Base-by-base conservation (phyloP, 768 basidiomycete species). In the Tricholoma furcatifolium region DNA sequence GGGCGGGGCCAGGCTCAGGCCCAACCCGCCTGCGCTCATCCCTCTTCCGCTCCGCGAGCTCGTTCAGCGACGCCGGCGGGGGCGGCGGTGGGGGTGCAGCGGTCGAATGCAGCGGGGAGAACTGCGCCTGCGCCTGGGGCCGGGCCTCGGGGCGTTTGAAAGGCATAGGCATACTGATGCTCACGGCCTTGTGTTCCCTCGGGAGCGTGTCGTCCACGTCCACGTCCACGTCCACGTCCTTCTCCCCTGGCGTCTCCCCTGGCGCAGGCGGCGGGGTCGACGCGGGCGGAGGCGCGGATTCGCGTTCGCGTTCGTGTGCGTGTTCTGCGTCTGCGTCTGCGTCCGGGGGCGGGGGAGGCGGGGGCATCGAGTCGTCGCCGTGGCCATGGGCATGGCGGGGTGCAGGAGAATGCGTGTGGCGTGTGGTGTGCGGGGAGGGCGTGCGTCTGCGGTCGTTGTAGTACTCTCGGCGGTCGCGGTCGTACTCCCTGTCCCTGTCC, bases 121-220 rank as follows among this genome's bases (percentile, higher is more conserved):
- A 82, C 57, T 73, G 78, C 3, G 62, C 57, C 57, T 69, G n/a
- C n/a, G n/a, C n/a, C n/a, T n/a, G n/a, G n/a, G n/a, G n/a, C n/a
- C n/a, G n/a, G n/a, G n/a, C n/a, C n/a, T n/a, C n/a, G n/a, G n/a
- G n/a, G n/a, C n/a, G n/a, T n/a, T n/a, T n/a, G n/a, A n/a, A n/a
- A n/a, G n/a, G 74, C 46, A 74, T 77, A 43, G 76, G 67, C 1
- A 71, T 66, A n/a, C n/a, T n/a, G n/a, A 77, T 72, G n/a, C 74
- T 75, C 4, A 78, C 70, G 2, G 70, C 57, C 3, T 65, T 51
- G 56, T 79, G 80, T 30, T 63, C 57, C 17, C 64, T 62, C 12
- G 66, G 67, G n/a, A n/a, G n/a, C n/a, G n/a, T n/a, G n/a, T n/a
- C n/a, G n/a, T n/a, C n/a, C n/a, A n/a, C n/a, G n/a, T n/a, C n/a